Conservation (phyloP, 73 alveolate species). For the Diophrys sp. region DNA sequence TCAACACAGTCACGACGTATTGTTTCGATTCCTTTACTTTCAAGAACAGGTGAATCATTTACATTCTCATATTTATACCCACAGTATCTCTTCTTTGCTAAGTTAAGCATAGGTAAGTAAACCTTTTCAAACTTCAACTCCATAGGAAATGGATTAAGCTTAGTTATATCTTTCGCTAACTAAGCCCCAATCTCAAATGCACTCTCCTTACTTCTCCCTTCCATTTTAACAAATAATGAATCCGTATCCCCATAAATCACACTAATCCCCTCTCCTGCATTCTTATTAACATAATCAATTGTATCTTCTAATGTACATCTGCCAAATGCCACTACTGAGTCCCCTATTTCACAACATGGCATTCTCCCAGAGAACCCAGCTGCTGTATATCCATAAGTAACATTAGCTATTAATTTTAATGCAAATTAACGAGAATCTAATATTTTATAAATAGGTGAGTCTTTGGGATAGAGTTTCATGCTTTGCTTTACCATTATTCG, state of each 20-base stretch:
- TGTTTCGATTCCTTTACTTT: constrained; percentile 94
- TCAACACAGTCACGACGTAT: constrained; percentile 90
- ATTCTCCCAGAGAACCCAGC: constrained; percentile 99
- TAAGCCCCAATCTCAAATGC: constrained; percentile 81
- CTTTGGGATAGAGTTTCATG: constrained; percentile 72
- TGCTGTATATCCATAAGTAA: constrained; percentile 97
- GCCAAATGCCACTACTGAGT: constrained; percentile 92
- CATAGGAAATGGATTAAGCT: constrained; percentile 89
- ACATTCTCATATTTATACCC: constrained; percentile 91
- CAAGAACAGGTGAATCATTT: constrained; percentile 77
- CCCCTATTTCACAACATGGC: constrained; percentile 98
- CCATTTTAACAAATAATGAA: constrained; percentile 84
- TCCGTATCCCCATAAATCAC: constrained; percentile 99
- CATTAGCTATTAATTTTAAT: constrained; percentile 85
- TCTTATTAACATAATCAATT: constrained; percentile 54
- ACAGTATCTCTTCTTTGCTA: constrained; percentile 92
- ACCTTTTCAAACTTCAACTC: constrained; percentile 96
- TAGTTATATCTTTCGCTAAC: constrained; percentile 81
- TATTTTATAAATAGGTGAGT: constrained; percentile 69
- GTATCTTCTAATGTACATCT: constrained; percentile 82
- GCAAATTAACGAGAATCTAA: constrained; percentile 88
- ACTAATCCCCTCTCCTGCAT: neutral
- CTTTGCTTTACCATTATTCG: constrained; percentile 94
- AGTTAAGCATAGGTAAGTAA: constrained; percentile 80
- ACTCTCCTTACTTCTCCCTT: constrained; percentile 77